Base-by-base conservation (phyloP, 2,329 filamentous ascomycete species). In the Fusarium chaquense region DNA sequence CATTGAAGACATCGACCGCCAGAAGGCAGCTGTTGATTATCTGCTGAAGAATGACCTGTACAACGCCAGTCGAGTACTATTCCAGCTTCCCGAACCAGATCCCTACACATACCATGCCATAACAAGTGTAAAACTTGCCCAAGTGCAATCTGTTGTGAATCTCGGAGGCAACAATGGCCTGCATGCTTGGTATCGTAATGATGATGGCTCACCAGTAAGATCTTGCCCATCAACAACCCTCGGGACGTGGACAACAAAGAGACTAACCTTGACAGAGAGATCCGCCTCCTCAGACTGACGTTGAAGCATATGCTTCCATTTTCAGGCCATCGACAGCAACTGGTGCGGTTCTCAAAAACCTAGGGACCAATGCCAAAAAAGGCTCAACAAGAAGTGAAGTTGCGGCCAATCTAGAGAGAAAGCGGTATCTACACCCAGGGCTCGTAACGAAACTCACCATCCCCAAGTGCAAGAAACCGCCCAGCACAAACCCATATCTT, bases 241-340 rank as follows among this genome's bases (percentile, higher is more conserved):
- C 16, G 28, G 44, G 47, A 33, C 26, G 47, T 16, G 47, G 20
- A 36, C 43, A 57, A 46, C 50, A 38, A 44, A 58, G 35, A 47
- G 30, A 53, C 64, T 71, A 56, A 74, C 65, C 30, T 12, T n/a
- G 13, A 36, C 69, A 82, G 77, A 79, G 79, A 74, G 78, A 80
- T 2, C 80, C 85, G 9, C 89, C 89, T 9, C 81, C 86, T 2
- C 79, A 78, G 45, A 71, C 83, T 56, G 91, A 93, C 73, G 85
- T 91, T 59, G 83, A 85, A 44, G 87, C 90, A 20, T 93, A 94
- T 81, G 85, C 87, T 38, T 82, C 86, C 49, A 83, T 94, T 74
- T 93, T 93, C 82, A 82, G 82, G 33, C 84, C 90, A 2, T 80
- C 83, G 2, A 89, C 88, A 6, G 82, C 83, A 15, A 90, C 89